These are phyloP conservation scores for Vigna nakashimae DNA, from an alignment of 306 rosid genomes.

Conservation along the genomic window DNA sequence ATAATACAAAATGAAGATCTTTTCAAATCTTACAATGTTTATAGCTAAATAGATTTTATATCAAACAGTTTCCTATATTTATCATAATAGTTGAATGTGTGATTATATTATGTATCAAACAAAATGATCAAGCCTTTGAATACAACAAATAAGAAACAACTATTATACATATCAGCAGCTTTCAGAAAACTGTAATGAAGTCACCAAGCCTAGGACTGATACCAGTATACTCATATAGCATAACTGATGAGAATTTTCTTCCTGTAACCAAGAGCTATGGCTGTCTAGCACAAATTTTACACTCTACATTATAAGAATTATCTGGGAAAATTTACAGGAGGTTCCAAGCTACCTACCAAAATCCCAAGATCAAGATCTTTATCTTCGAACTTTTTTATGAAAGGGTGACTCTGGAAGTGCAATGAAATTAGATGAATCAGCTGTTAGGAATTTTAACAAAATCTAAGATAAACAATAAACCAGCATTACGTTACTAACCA, in stretches of 20 bases:
- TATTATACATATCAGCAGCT: slow-evolving; percentile 41
- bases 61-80: background rate
- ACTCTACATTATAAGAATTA: slow-evolving; percentile 48
- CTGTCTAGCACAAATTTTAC: slow-evolving; percentile 46
- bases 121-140: slow-evolving; percentile 27
- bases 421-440: slow-evolving; percentile 36
- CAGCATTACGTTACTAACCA: slow-evolving; percentile 65
- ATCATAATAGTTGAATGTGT: background rate
- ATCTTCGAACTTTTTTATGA: slow-evolving; percentile 95
- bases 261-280: slow-evolving; percentile 44
- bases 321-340: slow-evolving; percentile 87
- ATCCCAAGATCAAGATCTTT: slow-evolving; percentile 92
- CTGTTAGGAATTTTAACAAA: background rate
- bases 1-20: background rate
- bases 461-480: background rate
- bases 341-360: slow-evolving; percentile 88
- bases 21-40: background rate
- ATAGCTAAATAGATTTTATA: background rate
- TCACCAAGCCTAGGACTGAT: no score
- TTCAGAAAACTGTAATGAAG: slow-evolving; percentile 29
- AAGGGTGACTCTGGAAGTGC: slow-evolving; percentile 80
- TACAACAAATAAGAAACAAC: slow-evolving; percentile 46
- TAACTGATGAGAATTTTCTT: slow-evolving; percentile 38
- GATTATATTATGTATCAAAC: background rate
- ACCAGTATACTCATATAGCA: slow-evolving; percentile 40